Base-by-base conservation (phyloP, 345 rosid species). In the Aegle marmelos region DNA sequence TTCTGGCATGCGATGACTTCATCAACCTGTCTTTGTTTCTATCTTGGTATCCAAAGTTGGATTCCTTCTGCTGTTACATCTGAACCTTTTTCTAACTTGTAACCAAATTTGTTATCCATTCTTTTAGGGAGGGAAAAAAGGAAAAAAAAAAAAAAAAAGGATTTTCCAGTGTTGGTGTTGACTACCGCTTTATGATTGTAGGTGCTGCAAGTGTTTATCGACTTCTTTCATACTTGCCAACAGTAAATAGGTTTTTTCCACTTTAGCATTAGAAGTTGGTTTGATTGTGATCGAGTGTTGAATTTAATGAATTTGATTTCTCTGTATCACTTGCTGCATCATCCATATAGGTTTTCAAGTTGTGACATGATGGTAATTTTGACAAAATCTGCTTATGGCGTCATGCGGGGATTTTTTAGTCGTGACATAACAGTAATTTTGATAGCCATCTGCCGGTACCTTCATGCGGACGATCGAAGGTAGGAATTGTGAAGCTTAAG, bases 1-100 rank as follows among this genome's bases (percentile, higher is more conserved):
- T 27, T 93, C 99, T 13, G 93, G 97, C 77, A 85, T 81, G 84
- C 74, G 91, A 70, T 80, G 85, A 76, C 78, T 6, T 0, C 57
- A 78, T 9, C 70, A 70, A 78, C 71, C 70, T 72, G 57, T 66
- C 76, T n/a, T 19, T 34, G 39, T 41, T 31, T 14, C 37, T 53
- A 65, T 33, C 60, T 68, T 37, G 41, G 71, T 11, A 60, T 63
- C 62, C 10, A 30, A 5, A 25, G 73, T 70, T 68, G 79, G 77
- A 78, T 72, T 68, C 67, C 30, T 80, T 76, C 68, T 74, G 57
- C 34, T 19, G 57, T 67, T 34, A 5, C 24, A 24, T 56, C 33
- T 16, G 4, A 27, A 5, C 14, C 39, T 8, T 2, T 16, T 39
- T 21, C 6, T 6, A 57, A 45, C 31, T 27, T n/a, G 65, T 68